Evolutionary conservation across 2,329 filamentous ascomycete genomes (phyloP), one percentile per base, ranked within the genome.

Genomic region (Pseudopithomyces chartarum): DNA sequence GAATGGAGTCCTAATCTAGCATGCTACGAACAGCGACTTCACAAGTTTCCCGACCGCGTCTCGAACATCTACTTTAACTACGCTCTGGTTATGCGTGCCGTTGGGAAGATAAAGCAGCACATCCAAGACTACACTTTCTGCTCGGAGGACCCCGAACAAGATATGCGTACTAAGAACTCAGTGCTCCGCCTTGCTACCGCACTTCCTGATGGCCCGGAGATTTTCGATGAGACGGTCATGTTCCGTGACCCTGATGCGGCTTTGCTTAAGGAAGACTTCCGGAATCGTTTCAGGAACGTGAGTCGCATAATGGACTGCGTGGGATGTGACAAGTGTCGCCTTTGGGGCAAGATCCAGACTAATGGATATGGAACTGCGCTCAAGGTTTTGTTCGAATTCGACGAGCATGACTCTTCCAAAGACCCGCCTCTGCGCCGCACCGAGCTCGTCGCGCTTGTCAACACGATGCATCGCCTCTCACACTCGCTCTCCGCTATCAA

Each of bases 31-130:
- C 81, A 87, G 33, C 87, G 95, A n/a, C 84, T 99, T 15, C 91
- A 97, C 76, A 82, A 84, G 20, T 87, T 90, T 73, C 92, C 94
- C 0, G 95, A 99, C 65, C 90, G 94, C 58, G 90, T 99, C 70
- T 95, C 93, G 65, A 99, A 99, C 76, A 84, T 99, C 48, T 99
- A 99, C 81, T 99, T 99, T 82, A 98, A 99, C 84, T 99, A 97
- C 72, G 95, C 95, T 0, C 84, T 99, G n/a, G 84, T 99, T 39
- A 90, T 94, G 23, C 90, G 95, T 48, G 95, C 95, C 12, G 85
- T 98, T 39, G 90, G 91, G 52, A 99, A 99, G 78, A 85, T 98
- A 8, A 90, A 90, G 12, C 90, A 91, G 22, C 89, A 93, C 65
- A 83, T 98, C 10, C 82, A 89, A 61, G 82, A 85, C 60, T 98